Conservation (phyloP, 1,284 basidiomycete genomes). For the Sanguinoderma infundibulare region DNA sequence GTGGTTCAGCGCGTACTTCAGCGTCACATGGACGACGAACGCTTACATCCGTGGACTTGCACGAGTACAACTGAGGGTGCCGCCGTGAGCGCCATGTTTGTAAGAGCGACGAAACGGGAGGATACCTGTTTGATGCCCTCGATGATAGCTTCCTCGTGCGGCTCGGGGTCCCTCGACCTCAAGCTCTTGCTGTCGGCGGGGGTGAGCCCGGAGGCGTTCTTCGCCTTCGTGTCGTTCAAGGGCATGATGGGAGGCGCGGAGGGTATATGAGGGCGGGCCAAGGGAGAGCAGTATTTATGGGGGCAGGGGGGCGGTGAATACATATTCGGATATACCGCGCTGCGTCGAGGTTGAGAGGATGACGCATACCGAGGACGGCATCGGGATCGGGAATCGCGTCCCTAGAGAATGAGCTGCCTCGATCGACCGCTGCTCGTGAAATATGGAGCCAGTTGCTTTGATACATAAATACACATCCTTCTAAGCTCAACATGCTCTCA, state of each 20-base stretch:
- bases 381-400: slow-evolving; percentile 20
- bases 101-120: background rate
- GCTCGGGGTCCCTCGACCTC: slow-evolving; percentile 40
- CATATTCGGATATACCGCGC: no score
- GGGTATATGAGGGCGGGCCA: background rate
- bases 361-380: slow-evolving; percentile 15
- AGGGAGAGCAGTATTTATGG: background rate
- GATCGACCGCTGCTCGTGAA: slow-evolving; percentile 11
- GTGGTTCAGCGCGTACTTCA: no score
- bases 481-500: no score
- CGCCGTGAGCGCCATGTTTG: background rate
- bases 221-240: slow-evolving; percentile 28
- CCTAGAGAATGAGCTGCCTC: slow-evolving; percentile 5
- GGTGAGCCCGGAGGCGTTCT: slow-evolving; percentile 47
- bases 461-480: background rate
- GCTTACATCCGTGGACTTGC: slow-evolving; percentile 44
- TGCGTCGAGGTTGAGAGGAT: background rate
- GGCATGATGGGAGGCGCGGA: slow-evolving; percentile 32
- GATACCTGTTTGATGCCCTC: slow-evolving; percentile 45
- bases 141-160: slow-evolving; percentile 44
- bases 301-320: background rate
- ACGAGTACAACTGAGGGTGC: slow-evolving; percentile 45
- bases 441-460: slow-evolving; percentile 1
- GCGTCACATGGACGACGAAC: background rate
- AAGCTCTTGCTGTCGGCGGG: slow-evolving; percentile 44